These are phyloP conservation scores for Leccinum olivaceopallidum DNA, from an alignment of 768 basidiomycete species.

Conservation along the genomic window DNA sequence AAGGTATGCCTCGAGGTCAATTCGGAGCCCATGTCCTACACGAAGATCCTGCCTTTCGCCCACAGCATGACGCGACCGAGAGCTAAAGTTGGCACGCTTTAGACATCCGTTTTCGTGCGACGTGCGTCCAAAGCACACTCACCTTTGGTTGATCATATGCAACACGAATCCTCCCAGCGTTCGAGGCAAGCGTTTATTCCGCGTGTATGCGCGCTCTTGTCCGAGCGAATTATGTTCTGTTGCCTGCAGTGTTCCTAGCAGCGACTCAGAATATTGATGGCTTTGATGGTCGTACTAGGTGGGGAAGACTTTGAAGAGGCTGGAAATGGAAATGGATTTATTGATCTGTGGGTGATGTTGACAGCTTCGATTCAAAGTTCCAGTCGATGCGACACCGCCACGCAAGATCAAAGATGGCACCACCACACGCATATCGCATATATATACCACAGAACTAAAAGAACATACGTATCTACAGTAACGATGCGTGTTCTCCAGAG, in stretches of 20 bases:
- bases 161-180: too few species aligned
- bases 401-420: too few species aligned
- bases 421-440: too few species aligned
- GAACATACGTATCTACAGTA: constrained; percentile 1
- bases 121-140: too few species aligned
- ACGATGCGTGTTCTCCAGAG: not conserved
- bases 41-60: not conserved
- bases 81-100: not conserved
- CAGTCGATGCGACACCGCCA: too few species aligned
- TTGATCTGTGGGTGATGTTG: too few species aligned
- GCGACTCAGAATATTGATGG: too few species aligned
- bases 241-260: not conserved
- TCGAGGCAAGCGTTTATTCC: too few species aligned
- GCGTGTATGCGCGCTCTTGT: not conserved
- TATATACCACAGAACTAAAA: not conserved
- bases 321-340: too few species aligned
- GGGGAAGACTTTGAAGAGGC: too few species aligned
- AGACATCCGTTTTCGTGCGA: not conserved
- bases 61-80: not conserved
- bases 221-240: not conserved
- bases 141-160: too few species aligned
- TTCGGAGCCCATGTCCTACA: not conserved
- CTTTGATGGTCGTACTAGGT: not conserved
- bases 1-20: not conserved
- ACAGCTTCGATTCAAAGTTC: too few species aligned